phyloP scores from a whole-genome alignment of 805 yeast species.

The Ogataea zsoltii region DNA sequence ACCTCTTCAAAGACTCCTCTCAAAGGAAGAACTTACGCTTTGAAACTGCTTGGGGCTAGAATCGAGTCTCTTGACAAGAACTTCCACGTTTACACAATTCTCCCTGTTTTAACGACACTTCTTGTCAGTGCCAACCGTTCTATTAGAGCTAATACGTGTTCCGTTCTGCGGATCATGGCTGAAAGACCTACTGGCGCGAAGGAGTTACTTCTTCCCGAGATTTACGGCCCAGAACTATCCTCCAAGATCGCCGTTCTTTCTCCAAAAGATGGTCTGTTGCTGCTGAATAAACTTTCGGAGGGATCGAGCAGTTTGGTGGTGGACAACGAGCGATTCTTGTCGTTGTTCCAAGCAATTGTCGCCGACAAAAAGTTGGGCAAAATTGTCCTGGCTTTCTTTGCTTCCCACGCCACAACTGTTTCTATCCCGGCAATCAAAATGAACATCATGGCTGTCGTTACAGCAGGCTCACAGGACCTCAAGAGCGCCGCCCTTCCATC shows the following conservation, averaged over 20 bases:
- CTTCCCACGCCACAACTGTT: conserved; percentile 61
- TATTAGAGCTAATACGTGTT: conserved; percentile 48
- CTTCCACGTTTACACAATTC: conserved; percentile 48
- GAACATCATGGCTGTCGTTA: conserved; percentile 47
- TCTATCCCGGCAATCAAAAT: conserved; percentile 58
- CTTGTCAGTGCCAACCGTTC: conserved; percentile 50
- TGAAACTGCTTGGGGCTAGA: conserved; percentile 40
- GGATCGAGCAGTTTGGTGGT: conserved; percentile 44
- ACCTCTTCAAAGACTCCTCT: conserved; percentile 61
- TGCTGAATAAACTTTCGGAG: conserved; percentile 43
- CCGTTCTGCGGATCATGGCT: conserved; percentile 39
- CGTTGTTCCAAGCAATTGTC: conserved; percentile 35
- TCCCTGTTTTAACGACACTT: conserved; percentile 59
- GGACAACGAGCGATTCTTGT: conserved; percentile 49
- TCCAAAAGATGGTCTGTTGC: conserved; percentile 59
- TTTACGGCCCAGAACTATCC: conserved; percentile 52
- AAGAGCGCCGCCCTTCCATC: conserved; percentile 49
- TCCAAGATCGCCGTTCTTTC: conserved; percentile 54
- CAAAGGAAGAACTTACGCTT: conserved; percentile 51
- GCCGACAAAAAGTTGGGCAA: conserved; percentile 58
- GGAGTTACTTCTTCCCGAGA: conserved; percentile 51
- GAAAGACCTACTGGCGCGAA: conserved; percentile 33
- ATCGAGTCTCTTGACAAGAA: conserved; percentile 37
- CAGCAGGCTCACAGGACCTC: conserved; percentile 38
- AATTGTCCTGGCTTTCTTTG: conserved; percentile 60